Conservation (phyloP, 148 eudicot genomes). For the Simmondsia chinensis region DNA sequence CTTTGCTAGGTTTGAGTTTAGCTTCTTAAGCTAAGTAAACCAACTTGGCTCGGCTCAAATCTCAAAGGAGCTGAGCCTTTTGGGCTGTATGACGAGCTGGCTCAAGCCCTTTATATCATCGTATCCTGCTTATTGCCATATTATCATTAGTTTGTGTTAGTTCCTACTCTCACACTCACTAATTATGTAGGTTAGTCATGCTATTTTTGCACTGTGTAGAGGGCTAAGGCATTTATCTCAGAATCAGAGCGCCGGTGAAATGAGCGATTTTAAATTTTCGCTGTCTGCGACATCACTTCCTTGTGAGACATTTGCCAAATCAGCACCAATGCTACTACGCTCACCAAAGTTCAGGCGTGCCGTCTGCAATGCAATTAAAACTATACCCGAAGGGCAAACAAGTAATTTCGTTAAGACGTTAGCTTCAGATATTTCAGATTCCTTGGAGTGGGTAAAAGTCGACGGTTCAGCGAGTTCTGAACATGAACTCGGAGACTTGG, state of each 20-base stretch:
- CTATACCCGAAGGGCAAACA: constrained; percentile 94
- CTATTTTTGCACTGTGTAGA: constrained; percentile 65
- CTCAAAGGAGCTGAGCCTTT: no score
- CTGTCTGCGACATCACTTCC: constrained; percentile 13
- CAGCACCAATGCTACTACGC: constrained; percentile 47
- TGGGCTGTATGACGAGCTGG: no score
- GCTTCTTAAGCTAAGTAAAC: no score
- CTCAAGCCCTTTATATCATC: no score
- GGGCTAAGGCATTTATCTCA: constrained; percentile 39
- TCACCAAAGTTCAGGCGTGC: constrained; percentile 61
- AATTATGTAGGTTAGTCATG: constrained; percentile 52
- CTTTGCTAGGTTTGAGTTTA: no score
- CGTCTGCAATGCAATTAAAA: constrained; percentile 46
- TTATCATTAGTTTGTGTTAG: no score
- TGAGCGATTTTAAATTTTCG: constrained; percentile 9
- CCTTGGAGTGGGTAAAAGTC: constrained; percentile 65
- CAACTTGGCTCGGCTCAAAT: no score
- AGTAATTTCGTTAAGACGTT: constrained; percentile 52
- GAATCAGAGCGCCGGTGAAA: constrained; percentile 19
- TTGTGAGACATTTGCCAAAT: constrained; percentile 37
- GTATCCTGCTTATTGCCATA: no score
- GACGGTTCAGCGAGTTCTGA: constrained; percentile 14
- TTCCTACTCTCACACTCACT: constrained; percentile 12
- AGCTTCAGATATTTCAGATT: constrained; percentile 53
- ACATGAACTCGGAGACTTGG: constrained; percentile 15